These are phyloP conservation scores for Trypanosoma melophagium DNA, from an alignment of 208 protist genomes.

Conservation along the genomic window DNA sequence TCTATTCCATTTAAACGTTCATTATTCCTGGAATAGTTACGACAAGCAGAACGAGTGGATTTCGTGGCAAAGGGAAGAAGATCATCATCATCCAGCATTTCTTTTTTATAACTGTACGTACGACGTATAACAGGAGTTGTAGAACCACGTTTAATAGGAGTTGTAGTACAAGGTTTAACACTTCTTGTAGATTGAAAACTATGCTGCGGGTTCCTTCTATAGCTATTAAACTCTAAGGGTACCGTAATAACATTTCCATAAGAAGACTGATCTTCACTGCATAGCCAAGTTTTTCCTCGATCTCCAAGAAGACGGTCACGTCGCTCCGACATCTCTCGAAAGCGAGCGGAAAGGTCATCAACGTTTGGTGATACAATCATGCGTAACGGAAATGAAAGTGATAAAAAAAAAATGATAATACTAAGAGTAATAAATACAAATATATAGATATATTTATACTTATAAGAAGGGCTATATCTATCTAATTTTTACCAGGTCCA, in stretches of 20 bases:
- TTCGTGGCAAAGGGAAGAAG: conserved; percentile 14
- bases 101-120: background rate
- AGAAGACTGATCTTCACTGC: background rate
- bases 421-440: conserved; percentile 12
- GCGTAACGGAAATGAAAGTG: too few species aligned
- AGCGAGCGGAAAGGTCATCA: conserved; percentile 15
- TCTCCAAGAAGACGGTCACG: conserved; percentile 14
- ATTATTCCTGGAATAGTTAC: background rate
- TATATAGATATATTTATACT: background rate
- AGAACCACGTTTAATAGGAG: background rate
- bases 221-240: too few species aligned
- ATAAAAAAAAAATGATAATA: conserved; percentile 27
- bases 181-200: too few species aligned
- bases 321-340: conserved; percentile 15
- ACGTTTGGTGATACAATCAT: conserved; percentile 11
- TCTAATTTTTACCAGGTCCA: background rate
- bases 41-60: background rate
- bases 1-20: background rate
- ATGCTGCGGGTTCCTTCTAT: too few species aligned
- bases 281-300: background rate
- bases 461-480: background rate
- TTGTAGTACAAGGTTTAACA: too few species aligned
- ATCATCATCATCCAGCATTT: conserved; percentile 18
- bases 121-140: background rate
- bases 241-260: background rate